phyloP scores from a whole-genome alignment of 2,329 filamentous ascomycete genomes.

The Aspergillus thermomutatus region DNA sequence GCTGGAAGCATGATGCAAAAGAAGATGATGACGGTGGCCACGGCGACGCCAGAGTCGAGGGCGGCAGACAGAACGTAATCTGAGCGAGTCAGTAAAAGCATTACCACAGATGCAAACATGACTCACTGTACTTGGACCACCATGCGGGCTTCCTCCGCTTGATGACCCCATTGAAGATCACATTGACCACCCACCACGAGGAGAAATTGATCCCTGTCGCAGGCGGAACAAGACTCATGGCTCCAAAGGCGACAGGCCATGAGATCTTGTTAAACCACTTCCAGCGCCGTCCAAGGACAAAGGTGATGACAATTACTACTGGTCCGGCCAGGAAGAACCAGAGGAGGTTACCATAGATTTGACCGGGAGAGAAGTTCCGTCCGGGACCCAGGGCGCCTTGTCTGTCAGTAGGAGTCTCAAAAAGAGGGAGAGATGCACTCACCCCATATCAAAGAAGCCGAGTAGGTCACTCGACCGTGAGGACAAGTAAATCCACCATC shows the following conservation, averaged over 20 bases:
- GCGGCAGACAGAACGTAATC: conserved; percentile 46
- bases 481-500: conserved; percentile 60
- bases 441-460: conserved; percentile 69
- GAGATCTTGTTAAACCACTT: conserved; percentile 63
- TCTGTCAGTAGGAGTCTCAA: neutral
- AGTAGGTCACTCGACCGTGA: conserved; percentile 60
- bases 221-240: conserved; percentile 62
- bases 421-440: conserved; percentile 1
- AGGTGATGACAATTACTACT: conserved; percentile 59
- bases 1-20: conserved; percentile 44
- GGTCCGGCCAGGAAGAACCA: conserved; percentile 71
- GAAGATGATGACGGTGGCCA: conserved; percentile 44
- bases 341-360: conserved; percentile 62
- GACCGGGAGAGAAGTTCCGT: conserved; percentile 62
- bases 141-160: conserved; percentile 44
- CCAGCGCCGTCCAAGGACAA: conserved; percentile 57
- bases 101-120: neutral
- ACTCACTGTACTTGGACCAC: conserved; percentile 48
- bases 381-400: conserved; percentile 61
- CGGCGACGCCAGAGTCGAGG: conserved; percentile 41
- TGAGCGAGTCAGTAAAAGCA: conserved; percentile 1
- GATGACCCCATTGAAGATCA: conserved; percentile 46
- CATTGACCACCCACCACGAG: conserved; percentile 57
- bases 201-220: conserved; percentile 69
- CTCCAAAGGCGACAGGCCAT: conserved; percentile 66